Evolutionary conservation across 345 rosid genomes (phyloP).

Genomic region (Rhodamnia argentea): DNA sequence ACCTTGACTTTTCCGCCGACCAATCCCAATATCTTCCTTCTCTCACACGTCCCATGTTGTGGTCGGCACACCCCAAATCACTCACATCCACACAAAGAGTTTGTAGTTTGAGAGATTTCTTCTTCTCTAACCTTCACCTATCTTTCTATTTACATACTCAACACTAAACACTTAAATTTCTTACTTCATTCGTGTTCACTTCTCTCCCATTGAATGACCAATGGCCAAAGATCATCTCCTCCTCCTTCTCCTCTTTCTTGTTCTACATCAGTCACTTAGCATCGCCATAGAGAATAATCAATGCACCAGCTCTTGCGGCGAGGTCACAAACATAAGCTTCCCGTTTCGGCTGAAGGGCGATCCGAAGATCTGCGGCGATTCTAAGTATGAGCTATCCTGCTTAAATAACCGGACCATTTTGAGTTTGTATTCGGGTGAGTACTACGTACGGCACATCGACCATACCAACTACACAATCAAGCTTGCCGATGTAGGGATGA

Average conservation of each 20-base stretch:
- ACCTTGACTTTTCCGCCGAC: too few species aligned
- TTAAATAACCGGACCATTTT: neutral
- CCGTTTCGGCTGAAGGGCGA: rapidly evolving
- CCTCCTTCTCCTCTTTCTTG: neutral
- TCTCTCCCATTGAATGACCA: too few species aligned
- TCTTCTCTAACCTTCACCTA: too few species aligned
- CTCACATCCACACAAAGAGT: too few species aligned
- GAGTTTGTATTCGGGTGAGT: neutral
- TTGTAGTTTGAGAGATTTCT: too few species aligned
- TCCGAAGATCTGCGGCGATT: rapidly evolving
- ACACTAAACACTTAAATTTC: too few species aligned
- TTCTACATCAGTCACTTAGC: neutral
- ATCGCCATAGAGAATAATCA: neutral
- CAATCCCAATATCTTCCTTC: too few species aligned
- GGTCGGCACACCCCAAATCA: too few species aligned
- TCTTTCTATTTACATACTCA: too few species aligned
- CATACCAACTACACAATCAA: neutral
- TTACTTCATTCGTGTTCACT: too few species aligned
- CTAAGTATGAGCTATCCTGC: neutral
- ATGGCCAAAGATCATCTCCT: too few species aligned
- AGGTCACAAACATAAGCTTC: rapidly evolving
- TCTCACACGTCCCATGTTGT: too few species aligned
- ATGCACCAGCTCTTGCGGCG: neutral
- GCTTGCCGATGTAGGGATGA: neutral
- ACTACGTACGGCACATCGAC: neutral